Percentiles rank a stretch among this genome's conserved stretches.
Conservation (phyloP, 2,329 filamentous ascomycete species). For the Fusarium sp. region DNA sequence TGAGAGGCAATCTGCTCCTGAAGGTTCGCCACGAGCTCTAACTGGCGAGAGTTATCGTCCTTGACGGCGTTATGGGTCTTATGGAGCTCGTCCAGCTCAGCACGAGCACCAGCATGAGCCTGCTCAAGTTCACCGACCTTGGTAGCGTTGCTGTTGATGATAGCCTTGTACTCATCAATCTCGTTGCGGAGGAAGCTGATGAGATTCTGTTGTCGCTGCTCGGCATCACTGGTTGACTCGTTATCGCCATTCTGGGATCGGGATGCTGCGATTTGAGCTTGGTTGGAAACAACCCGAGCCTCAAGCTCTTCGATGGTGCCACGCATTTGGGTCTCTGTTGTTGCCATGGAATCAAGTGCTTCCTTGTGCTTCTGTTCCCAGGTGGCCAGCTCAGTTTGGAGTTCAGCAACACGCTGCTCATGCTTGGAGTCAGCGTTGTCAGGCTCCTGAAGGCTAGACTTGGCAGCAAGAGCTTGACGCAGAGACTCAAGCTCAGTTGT, state of each 20-base stretch:
- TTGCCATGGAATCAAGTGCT: constrained; percentile 77
- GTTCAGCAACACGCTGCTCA: constrained; percentile 70
- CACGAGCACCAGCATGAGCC: constrained; percentile 74
- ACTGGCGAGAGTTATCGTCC: constrained; percentile 61
- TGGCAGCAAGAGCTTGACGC: constrained; percentile 63
- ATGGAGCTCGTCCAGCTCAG: constrained; percentile 76
- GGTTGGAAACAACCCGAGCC: constrained; percentile 65
- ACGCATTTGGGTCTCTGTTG: constrained; percentile 79
- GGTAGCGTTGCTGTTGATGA: constrained; percentile 75
- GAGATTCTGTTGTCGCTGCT: constrained; percentile 70
- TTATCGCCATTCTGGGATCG: constrained; percentile 56
- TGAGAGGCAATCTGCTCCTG: constrained; percentile 72
- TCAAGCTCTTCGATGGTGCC: constrained; percentile 82
- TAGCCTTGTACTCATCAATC: constrained; percentile 83
- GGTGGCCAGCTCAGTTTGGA: constrained; percentile 77
- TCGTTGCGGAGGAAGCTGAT: constrained; percentile 76
- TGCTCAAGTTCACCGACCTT: constrained; percentile 82
- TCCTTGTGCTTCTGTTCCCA: constrained; percentile 84
- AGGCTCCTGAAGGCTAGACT: constrained; percentile 45
- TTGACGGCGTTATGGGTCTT: constrained; percentile 68
- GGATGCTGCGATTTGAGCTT: constrained; percentile 63
- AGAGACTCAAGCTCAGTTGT: constrained; percentile 77
- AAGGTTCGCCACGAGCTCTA: constrained; percentile 64
- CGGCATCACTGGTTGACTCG: constrained; percentile 61
- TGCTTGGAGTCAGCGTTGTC: constrained; percentile 58